Evolutionary conservation across 768 basidiomycete genomes (phyloP).

Genomic region (Pilatotrama ljubarskyi): DNA sequence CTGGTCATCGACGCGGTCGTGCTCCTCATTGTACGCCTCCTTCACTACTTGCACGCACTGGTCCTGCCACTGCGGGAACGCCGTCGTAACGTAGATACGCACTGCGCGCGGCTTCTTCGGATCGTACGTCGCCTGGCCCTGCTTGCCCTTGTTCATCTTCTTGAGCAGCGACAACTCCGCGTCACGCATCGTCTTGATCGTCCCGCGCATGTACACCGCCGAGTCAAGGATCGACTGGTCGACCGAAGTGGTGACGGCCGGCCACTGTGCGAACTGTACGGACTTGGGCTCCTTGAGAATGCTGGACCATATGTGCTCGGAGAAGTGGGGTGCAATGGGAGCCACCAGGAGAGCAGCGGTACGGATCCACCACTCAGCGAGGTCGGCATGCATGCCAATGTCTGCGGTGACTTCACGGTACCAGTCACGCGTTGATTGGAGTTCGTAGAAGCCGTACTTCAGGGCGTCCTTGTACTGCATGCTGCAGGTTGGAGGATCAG

Average conservation of each 20-base stretch:
- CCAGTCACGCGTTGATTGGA: slow-evolving; percentile 91
- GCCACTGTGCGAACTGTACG: slow-evolving; percentile 85
- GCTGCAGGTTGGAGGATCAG: slow-evolving; percentile 40
- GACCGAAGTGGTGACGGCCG: slow-evolving; percentile 58
- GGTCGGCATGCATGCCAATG: slow-evolving; percentile 87
- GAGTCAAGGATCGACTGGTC: slow-evolving; percentile 72
- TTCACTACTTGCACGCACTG: slow-evolving; percentile 72
- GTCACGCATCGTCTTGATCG: slow-evolving; percentile 90
- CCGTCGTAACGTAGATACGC: slow-evolving; percentile 85
- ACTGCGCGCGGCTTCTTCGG: slow-evolving; percentile 84
- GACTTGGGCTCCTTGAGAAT: slow-evolving; percentile 74
- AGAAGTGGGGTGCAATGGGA: slow-evolving; percentile 91
- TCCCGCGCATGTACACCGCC: slow-evolving; percentile 82
- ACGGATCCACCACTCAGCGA: slow-evolving; percentile 85
- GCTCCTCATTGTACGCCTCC: slow-evolving; percentile 58
- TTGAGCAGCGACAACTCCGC: slow-evolving; percentile 79
- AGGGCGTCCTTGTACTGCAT: slow-evolving; percentile 95
- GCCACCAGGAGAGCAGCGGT: slow-evolving; percentile 75
- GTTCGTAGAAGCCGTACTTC: slow-evolving; percentile 94
- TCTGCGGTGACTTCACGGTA: slow-evolving; percentile 92
- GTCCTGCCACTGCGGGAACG: slow-evolving; percentile 95
- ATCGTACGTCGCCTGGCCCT: slow-evolving; percentile 62
- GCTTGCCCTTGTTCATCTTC: slow-evolving; percentile 77
- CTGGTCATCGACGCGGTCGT: slow-evolving; percentile 77
- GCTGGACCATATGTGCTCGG: slow-evolving; percentile 85